phyloP scores from a whole-genome alignment of 805 yeast genomes.

The Limtongia smithiae region DNA sequence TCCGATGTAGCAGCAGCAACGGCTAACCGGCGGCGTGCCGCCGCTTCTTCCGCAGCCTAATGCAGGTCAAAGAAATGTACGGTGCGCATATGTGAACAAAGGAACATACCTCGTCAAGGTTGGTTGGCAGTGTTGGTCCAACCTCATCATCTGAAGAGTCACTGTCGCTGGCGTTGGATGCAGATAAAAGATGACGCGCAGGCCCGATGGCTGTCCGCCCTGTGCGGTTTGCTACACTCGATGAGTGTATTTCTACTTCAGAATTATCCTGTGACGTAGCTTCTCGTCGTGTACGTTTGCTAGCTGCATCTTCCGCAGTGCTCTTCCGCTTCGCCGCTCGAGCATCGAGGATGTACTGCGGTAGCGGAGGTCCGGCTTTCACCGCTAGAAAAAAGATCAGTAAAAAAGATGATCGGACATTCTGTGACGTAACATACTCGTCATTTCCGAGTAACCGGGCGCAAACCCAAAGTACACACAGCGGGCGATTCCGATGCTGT shows the following conservation, averaged over 20 bases:
- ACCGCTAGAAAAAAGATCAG: not conserved
- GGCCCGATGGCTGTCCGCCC: not conserved
- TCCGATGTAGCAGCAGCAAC: not conserved
- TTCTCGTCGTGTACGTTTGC: not conserved
- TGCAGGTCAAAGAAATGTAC: too few species aligned
- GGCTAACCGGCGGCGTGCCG: slow-evolving; percentile 19
- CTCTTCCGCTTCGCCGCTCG: slow-evolving; percentile 17
- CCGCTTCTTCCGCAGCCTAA: slow-evolving; percentile 22
- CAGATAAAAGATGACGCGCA: too few species aligned
- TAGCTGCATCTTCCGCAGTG: slow-evolving; percentile 6
- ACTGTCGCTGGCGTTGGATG: not conserved
- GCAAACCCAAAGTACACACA: too few species aligned
- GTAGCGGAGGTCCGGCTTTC: slow-evolving; percentile 26
- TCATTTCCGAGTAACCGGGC: too few species aligned
- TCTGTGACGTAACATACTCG: too few species aligned
- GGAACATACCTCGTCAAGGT: slow-evolving; percentile 3
- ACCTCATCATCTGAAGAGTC: slow-evolving; percentile 13
- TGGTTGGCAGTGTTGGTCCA: slow-evolving; percentile 14
- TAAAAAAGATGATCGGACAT: too few species aligned
- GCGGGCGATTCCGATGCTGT: too few species aligned
- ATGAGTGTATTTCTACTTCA: not conserved
- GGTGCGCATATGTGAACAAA: not conserved
- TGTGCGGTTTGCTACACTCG: slow-evolving; percentile 1
- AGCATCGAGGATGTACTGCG: slow-evolving; percentile 25
- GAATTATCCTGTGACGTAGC: not conserved